Evolutionary conservation across 78 protist genomes (phyloP).

Genomic region (Creolimax fragrantissima): DNA sequence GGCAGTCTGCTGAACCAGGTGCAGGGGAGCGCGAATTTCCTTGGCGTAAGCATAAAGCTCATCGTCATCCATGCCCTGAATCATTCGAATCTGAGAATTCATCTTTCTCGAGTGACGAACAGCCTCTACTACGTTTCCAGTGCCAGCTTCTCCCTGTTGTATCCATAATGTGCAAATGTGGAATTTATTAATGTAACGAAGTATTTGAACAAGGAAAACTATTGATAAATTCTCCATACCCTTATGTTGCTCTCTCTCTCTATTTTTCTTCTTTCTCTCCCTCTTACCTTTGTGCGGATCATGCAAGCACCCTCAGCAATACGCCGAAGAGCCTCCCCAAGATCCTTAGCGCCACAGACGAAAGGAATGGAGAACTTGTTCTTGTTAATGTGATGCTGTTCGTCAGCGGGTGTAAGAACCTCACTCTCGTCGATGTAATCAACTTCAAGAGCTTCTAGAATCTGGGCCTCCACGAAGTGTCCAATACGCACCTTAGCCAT

Average conservation of each 20-base stretch:
- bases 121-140: constrained; percentile 91
- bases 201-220: not conserved
- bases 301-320: constrained; percentile 91
- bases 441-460: constrained; percentile 67
- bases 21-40: constrained; percentile 78
- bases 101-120: constrained; percentile 84
- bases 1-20: constrained; percentile 59
- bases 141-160: constrained; percentile 88
- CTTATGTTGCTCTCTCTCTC: too few relatives aligned
- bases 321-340: constrained; percentile 89
- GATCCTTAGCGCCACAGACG: constrained; percentile 83
- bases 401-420: constrained; percentile 86
- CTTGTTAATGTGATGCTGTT: constrained; percentile 82
- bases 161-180: not conserved
- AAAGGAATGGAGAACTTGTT: constrained; percentile 80
- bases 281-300: constrained; percentile 84
- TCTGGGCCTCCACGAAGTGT: constrained; percentile 90
- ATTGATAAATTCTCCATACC: too few relatives aligned
- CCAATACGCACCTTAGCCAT: constrained; percentile 94
- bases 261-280: too few relatives aligned
- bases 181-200: not conserved
- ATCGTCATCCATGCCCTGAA: constrained; percentile 70
- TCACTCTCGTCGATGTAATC: constrained; percentile 93
- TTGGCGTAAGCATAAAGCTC: constrained; percentile 79
- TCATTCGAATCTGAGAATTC: constrained; percentile 49